A percentile compares a stretch with the other conserved stretches of the same genome.
Evolutionary conservation across 768 basidiomycete species (phyloP).

Genomic region (Termitomyces sp.): DNA sequence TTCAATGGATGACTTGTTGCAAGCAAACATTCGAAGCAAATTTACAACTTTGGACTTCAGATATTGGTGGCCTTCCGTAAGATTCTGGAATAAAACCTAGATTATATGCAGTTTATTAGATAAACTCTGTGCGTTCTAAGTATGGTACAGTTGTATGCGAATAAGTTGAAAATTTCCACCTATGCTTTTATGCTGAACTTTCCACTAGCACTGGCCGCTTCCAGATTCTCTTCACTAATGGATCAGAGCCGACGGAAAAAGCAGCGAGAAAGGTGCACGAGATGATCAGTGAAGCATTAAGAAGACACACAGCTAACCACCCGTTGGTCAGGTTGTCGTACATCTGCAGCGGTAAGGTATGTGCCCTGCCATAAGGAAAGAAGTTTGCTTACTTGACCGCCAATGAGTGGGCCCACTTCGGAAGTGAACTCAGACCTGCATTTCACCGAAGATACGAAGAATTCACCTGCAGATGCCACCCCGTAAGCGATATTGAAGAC

Average conservation of each 20-base stretch:
- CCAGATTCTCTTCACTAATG: conserved; percentile 25
- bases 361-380: neutral
- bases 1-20: too few relatives aligned
- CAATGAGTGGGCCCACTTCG: conserved; percentile 66
- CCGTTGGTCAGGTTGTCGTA: conserved; percentile 54
- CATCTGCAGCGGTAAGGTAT: conserved; percentile 36
- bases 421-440: conserved; percentile 6
- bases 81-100: too few relatives aligned
- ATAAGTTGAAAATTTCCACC: neutral
- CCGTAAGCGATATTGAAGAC: conserved; percentile 74
- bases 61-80: too few relatives aligned
- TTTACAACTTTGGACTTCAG: too few relatives aligned
- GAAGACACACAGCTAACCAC: conserved; percentile 56
- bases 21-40: too few relatives aligned
- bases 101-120: too few relatives aligned
- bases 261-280: conserved; percentile 37
- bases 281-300: conserved; percentile 41
- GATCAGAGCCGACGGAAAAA: conserved; percentile 48
- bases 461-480: conserved; percentile 57
- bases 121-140: too few relatives aligned
- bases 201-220: neutral
- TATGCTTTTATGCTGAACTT: neutral
- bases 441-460: neutral
- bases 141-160: neutral
- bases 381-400: conserved; percentile 50